phyloP scores from a whole-genome alignment of 345 rosid genomes.

The Carallia brachiata region DNA sequence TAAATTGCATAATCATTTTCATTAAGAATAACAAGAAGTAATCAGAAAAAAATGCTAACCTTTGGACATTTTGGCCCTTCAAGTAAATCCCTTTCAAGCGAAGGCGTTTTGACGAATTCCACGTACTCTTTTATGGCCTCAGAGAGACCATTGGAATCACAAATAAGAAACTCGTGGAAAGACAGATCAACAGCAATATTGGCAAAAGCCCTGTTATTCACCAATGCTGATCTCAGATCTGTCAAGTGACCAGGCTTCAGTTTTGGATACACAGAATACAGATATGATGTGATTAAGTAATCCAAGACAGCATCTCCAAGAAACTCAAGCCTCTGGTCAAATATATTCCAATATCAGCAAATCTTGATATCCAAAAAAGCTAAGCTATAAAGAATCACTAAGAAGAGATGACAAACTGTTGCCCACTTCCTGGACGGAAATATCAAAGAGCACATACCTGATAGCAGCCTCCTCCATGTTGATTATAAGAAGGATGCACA shows the following conservation, averaged over 20 bases:
- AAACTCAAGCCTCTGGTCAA: slow-evolving; percentile 85
- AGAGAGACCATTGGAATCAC: slow-evolving; percentile 54
- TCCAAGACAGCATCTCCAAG: slow-evolving; percentile 97
- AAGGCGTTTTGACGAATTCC: slow-evolving; percentile 37
- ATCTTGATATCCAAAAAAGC: slow-evolving; percentile 14
- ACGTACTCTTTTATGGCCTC: slow-evolving; percentile 55
- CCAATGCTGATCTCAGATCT: slow-evolving; percentile 76
- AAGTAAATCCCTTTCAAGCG: slow-evolving; percentile 33
- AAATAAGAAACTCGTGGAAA: slow-evolving; percentile 55
- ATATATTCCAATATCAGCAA: slow-evolving; percentile 18
- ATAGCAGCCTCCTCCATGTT: slow-evolving; percentile 91
- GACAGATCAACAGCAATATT: slow-evolving; percentile 58
- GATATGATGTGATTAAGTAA: slow-evolving; percentile 82
- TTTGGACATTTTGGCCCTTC: slow-evolving; percentile 83
- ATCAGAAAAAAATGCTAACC: slow-evolving; percentile 35
- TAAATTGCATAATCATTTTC: background rate
- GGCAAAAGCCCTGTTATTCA: slow-evolving; percentile 79
- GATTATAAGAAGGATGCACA: slow-evolving; percentile 84
- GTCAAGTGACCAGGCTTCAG: slow-evolving; percentile 93
- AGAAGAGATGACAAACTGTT: background rate
- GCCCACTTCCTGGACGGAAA: slow-evolving; percentile 2
- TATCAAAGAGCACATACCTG: slow-evolving; percentile 47
- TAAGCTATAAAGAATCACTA: slow-evolving; percentile 7
- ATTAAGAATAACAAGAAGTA: background rate
- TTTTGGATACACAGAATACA: slow-evolving; percentile 72